A percentile compares a stretch with the other conserved stretches of the same genome.
These are phyloP conservation scores for Alternaria arborescens DNA, from an alignment of 2,329 filamentous ascomycete species.

Conservation along the genomic window DNA sequence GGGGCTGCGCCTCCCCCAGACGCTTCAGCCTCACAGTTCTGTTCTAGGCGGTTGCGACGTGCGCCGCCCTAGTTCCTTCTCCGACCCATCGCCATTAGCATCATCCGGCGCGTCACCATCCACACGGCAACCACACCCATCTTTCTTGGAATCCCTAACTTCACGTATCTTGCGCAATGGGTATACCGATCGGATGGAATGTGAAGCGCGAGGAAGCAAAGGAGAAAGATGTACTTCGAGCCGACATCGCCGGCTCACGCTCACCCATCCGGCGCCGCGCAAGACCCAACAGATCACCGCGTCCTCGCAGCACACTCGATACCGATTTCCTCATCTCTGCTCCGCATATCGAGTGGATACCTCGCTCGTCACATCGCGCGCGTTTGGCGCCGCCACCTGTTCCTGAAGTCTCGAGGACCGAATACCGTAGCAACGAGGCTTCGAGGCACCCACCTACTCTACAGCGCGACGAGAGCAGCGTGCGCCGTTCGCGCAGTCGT, in stretches of 20 bases:
- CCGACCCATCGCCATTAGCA: constrained; percentile 22
- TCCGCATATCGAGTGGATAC: constrained; percentile 19
- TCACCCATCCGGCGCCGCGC: constrained; percentile 66
- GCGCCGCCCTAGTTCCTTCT: constrained; percentile 25
- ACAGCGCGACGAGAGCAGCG: constrained; percentile 22
- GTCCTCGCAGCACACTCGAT: constrained; percentile 28
- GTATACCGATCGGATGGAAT: constrained; percentile 57
- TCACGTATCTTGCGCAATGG: constrained; percentile 51
- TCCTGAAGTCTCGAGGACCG: constrained; percentile 40
- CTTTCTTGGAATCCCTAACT: constrained; percentile 21
- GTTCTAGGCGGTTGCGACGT: constrained; percentile 18
- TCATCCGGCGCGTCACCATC: constrained; percentile 36
- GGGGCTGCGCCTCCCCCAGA: constrained; percentile 13
- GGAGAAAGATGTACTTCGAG: constrained; percentile 57
- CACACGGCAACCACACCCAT: constrained; percentile 20
- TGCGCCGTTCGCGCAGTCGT: constrained; percentile 23
- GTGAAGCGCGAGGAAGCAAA: constrained; percentile 61
- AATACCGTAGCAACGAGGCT: constrained; percentile 27
- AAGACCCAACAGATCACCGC: constrained; percentile 35
- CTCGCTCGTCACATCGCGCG: constrained; percentile 31
- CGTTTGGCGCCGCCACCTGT: constrained; percentile 44
- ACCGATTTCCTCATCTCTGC: constrained; percentile 26
- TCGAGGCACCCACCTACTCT: constrained; percentile 23
- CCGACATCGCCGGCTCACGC: constrained; percentile 62
- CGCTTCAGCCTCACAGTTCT: constrained; percentile 34